Evolutionary conservation across 1,284 basidiomycete genomes (phyloP).

Genomic region (Neonothopanus nambi): DNA sequence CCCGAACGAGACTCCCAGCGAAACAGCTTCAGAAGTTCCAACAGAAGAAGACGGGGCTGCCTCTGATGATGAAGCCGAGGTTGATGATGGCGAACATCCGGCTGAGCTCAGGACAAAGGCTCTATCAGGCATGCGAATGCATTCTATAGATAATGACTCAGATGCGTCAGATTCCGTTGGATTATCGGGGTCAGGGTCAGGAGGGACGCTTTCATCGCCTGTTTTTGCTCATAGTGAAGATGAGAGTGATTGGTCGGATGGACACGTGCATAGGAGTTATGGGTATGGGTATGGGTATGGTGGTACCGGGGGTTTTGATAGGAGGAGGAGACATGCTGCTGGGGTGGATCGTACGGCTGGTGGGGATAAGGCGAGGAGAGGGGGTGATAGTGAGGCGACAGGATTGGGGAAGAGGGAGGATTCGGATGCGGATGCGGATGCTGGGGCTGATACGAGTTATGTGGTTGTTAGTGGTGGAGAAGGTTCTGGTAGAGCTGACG

Average conservation of each 20-base stretch:
- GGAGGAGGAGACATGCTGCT: slow-evolving; percentile 4
- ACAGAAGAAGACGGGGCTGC: slow-evolving; percentile 7
- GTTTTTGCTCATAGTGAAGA: slow-evolving; percentile 34
- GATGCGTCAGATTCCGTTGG: slow-evolving; percentile 16
- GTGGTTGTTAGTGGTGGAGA: slow-evolving; percentile 9
- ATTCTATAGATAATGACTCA: slow-evolving; percentile 1
- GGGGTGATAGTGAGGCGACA: background rate
- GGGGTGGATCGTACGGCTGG: slow-evolving; percentile 7
- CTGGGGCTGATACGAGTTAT: slow-evolving; percentile 11
- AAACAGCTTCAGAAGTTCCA: background rate
- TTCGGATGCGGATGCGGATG: slow-evolving; percentile 1
- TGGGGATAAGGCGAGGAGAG: background rate
- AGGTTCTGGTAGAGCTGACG: background rate
- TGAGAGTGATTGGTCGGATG: background rate
- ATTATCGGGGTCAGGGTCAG: slow-evolving; percentile 1
- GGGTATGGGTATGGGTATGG: slow-evolving; percentile 93
- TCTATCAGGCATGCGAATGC: background rate
- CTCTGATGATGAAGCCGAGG: slow-evolving; percentile 10
- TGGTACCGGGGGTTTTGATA: slow-evolving; percentile 28
- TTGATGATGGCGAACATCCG: background rate
- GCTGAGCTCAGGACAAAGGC: background rate
- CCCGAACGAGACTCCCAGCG: background rate
- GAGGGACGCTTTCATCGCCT: slow-evolving; percentile 29
- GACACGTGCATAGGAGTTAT: background rate
- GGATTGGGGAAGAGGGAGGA: slow-evolving; percentile 1